Evolutionary conservation across 306 rosid species (phyloP).

Genomic region (Rubus parviflorus): DNA sequence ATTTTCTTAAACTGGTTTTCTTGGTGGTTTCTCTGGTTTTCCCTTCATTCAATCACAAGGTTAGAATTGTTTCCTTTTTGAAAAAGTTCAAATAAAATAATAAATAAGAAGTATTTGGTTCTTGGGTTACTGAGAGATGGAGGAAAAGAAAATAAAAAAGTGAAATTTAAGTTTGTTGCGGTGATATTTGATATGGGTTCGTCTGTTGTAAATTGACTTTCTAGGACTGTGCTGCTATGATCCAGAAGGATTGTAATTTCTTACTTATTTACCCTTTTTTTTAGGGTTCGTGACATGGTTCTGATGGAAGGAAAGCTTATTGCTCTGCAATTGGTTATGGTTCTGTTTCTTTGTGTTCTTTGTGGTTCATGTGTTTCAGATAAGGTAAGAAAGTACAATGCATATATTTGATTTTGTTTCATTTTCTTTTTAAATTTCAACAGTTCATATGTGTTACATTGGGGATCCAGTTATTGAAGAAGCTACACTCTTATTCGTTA

Average conservation of each 20-base stretch:
- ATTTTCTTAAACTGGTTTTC: background rate
- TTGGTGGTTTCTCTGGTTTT: background rate
- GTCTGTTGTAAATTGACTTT: background rate
- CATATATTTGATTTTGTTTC: background rate
- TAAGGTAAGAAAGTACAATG: slow-evolving; percentile 30
- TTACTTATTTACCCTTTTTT: background rate
- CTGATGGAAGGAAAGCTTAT: slow-evolving; percentile 12
- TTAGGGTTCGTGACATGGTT: slow-evolving; percentile 40
- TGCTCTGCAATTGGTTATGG: slow-evolving; percentile 20
- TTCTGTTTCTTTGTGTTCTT: slow-evolving; percentile 26
- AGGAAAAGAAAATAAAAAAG: background rate
- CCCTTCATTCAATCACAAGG: background rate
- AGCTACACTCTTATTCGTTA: slow-evolving; percentile 16
- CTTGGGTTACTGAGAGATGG: background rate
- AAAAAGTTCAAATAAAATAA: too few species aligned
- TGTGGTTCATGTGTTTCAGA: slow-evolving; percentile 33
- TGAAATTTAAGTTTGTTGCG: too few species aligned
- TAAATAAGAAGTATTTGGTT: too few species aligned
- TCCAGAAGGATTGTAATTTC: background rate
- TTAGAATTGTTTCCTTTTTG: background rate
- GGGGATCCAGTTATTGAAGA: slow-evolving; percentile 13
- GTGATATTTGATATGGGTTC: too few species aligned
- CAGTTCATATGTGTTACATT: background rate
- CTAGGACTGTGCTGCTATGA: background rate
- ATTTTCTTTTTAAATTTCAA: background rate